phyloP scores from a whole-genome alignment of 495 filamentous ascomycete genomes.

The Hyaloscypha finlandica region DNA sequence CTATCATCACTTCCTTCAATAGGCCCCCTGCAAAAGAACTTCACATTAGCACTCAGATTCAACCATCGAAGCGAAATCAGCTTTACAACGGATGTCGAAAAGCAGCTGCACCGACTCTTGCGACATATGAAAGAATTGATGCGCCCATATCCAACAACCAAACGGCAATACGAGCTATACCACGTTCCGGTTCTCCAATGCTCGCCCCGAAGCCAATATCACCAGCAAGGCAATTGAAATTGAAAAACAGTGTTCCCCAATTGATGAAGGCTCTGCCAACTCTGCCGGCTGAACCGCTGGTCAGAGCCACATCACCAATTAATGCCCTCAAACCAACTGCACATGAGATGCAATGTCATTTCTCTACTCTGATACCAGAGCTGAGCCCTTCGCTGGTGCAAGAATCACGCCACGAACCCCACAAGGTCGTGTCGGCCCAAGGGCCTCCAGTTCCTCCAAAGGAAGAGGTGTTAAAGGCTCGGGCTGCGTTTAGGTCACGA shows the following conservation, averaged over 20 bases:
- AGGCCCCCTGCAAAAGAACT: not conserved
- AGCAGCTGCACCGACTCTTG: not conserved
- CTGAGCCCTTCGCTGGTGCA: not conserved
- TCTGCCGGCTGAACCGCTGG: constrained; percentile 31
- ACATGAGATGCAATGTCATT: constrained; percentile 9
- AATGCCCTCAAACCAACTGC: not conserved
- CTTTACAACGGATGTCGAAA: not conserved
- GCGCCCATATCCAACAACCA: constrained; percentile 18
- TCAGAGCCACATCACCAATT: not conserved
- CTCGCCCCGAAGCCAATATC: constrained; percentile 49
- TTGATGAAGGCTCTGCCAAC: constrained; percentile 54
- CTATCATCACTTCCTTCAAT: constrained; percentile 11
- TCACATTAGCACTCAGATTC: not conserved
- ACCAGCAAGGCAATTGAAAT: constrained; percentile 44
- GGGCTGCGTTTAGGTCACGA: not conserved
- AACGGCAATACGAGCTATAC: constrained; percentile 12
- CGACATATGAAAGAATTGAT: not conserved
- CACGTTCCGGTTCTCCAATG: constrained; percentile 33
- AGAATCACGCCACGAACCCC: not conserved
- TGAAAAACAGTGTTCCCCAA: constrained; percentile 52
- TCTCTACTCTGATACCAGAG: constrained; percentile 11
- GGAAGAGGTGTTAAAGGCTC: not conserved
- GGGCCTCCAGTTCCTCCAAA: not conserved
- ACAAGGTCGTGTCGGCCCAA: not conserved
- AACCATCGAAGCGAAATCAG: not conserved